A percentile compares a stretch with the other conserved stretches of the same genome.
These are phyloP conservation scores for Mycena metata DNA, from an alignment of 768 basidiomycete genomes.

Conservation along the genomic window DNA sequence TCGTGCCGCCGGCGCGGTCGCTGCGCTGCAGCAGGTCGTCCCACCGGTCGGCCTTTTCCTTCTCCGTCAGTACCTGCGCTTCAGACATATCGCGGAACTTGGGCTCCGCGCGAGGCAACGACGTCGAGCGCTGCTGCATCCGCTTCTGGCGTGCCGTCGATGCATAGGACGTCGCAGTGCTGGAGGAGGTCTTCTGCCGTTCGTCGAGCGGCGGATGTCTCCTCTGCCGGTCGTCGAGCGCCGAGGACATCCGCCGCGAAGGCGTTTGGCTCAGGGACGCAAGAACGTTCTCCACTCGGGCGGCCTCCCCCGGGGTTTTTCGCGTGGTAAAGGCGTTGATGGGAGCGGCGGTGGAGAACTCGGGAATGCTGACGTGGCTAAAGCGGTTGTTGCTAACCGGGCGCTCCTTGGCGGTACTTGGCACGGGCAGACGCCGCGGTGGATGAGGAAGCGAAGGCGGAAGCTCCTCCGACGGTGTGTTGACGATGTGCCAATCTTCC, in stretches of 20 bases:
- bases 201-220: conserved; percentile 24
- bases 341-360: conserved; percentile 60
- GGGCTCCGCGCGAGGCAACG: conserved; percentile 39
- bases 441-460: conserved; percentile 56
- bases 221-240: conserved; percentile 17
- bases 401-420: conserved; percentile 21
- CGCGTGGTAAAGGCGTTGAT: conserved; percentile 60
- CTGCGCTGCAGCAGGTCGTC: conserved; percentile 76
- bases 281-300: conserved; percentile 11
- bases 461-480: conserved; percentile 50
- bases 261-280: conserved; percentile 44
- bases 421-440: conserved; percentile 46
- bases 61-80: conserved; percentile 64
- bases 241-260: conserved; percentile 47
- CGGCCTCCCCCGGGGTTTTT: conserved; percentile 33
- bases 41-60: conserved; percentile 82
- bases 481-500: conserved; percentile 52
- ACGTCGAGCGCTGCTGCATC: conserved; percentile 31
- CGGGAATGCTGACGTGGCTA: conserved; percentile 61
- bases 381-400: conserved; percentile 11
- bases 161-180: not conserved
- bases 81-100: conserved; percentile 65
- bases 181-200: conserved; percentile 8
- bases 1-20: conserved; percentile 78
- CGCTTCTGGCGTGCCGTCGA: conserved; percentile 31